Evolutionary conservation across 2,329 filamentous ascomycete species (phyloP), one percentile per base, ranked within the genome.

Genomic region (Pseudocercospora eumusae): DNA sequence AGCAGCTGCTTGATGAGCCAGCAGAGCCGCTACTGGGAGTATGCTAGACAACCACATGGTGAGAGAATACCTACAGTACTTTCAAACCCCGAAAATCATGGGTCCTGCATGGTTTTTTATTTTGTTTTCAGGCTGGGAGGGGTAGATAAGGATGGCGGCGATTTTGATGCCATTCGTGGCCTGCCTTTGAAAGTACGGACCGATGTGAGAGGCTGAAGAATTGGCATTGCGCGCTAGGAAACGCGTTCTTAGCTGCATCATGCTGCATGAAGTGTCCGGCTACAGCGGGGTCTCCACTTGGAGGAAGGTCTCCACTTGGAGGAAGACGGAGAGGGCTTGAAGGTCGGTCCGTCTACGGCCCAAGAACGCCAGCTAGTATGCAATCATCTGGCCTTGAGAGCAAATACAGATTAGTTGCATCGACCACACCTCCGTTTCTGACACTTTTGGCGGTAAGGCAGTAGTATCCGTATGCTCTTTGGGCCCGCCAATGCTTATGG

Each of bases 11-110:
- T 63, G 31, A 13, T 59, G 55, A 20, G 53, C 62, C 31, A 68
- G 58, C 50, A 64, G 52, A 28, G 62, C 62, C 10, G 59, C 62
- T 78, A 2, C 80, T 80, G 21, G 79, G 75, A 64, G 82, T 79
- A 45, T n/a, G 11, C 15, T 55, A 20, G 54, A 52, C 15, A 57
- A 57, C 53, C 45, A 47, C 42, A 64, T 65, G 40, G 36, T 45
- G 31, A 28, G 47, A 25, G 56, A 18, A 52, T 33, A 50, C 20
- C 18, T 18, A 13, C 49, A 42, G 40, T n/a, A n/a, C n/a, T 27
- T 50, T 20, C 53, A 31, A 40, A 13, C 25, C 44, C 18, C 13
- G 15, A 28, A 8, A n/a, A 15, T 60, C 13, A 25, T 25, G 15
- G 40, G 44, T 28, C 33, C 60, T 62, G 42, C 53, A 53, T 59